Conservation (phyloP, 2,329 filamentous ascomycete genomes). For the Beauveria asiatica region DNA sequence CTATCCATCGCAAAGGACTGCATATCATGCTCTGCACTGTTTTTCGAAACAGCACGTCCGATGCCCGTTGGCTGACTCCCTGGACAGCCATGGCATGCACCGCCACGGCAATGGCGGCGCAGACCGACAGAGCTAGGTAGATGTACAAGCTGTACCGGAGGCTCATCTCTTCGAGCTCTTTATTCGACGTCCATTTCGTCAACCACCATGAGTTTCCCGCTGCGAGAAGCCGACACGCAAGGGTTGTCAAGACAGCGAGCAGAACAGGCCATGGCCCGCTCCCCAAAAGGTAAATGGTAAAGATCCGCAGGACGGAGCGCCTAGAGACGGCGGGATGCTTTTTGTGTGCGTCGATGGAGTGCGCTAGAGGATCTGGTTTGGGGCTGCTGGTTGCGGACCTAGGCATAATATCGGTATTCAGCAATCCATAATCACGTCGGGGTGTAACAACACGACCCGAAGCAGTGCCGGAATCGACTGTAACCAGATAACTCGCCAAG, state of each 20-base stretch:
- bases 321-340: no score
- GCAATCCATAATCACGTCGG: background rate
- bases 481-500: conserved; percentile 4
- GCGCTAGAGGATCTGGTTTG: background rate
- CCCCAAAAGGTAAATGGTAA: conserved; percentile 2
- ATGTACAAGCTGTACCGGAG: background rate
- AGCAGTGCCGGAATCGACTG: conserved; percentile 5
- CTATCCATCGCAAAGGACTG: conserved; percentile 9
- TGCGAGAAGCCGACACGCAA: background rate
- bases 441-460: background rate
- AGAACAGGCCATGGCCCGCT: background rate
- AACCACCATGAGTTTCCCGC: conserved; percentile 12
- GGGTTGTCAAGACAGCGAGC: background rate
- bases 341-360: background rate
- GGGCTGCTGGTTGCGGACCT: background rate
- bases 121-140: conserved; percentile 7
- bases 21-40: background rate
- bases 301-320: background rate
- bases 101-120: background rate
- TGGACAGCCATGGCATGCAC: conserved; percentile 4
- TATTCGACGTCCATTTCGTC: conserved; percentile 7
- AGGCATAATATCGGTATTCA: background rate
- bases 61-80: conserved; percentile 3
- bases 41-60: background rate
- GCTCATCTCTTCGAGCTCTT: background rate